Conservation (phyloP, 2,329 filamentous ascomycete genomes). For the Orbilia oligospora region DNA sequence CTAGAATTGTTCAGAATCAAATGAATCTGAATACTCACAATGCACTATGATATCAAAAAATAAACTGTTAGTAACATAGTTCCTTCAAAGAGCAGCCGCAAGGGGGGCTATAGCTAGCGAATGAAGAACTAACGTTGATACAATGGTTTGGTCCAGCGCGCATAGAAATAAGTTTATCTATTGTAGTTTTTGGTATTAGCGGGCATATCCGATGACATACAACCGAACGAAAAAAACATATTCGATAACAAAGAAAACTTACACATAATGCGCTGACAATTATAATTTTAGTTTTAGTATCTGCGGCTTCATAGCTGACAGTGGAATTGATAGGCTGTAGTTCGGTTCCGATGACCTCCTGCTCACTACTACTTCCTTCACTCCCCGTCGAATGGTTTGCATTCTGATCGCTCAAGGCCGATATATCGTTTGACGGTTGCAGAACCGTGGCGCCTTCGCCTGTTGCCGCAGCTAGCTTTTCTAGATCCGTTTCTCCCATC, state of each 20-base stretch:
- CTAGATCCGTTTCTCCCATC: conserved; percentile 27
- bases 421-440: conserved; percentile 20
- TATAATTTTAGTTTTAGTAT: conserved; percentile 61
- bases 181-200: conserved; percentile 4
- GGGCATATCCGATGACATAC: conserved; percentile 7
- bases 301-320: conserved; percentile 50
- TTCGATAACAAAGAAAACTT: conserved; percentile 31
- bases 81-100: background rate
- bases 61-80: conserved; percentile 10
- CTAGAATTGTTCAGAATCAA: background rate
- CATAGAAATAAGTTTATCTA: conserved; percentile 64
- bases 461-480: conserved; percentile 19
- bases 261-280: conserved; percentile 64
- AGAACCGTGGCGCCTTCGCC: conserved; percentile 14
- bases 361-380: conserved; percentile 28
- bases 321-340: conserved; percentile 44
- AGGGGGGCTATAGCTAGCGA: too few relatives aligned
- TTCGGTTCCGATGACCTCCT: conserved; percentile 12
- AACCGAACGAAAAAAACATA: too few relatives aligned
- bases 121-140: conserved; percentile 50
- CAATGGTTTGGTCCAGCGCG: conserved; percentile 64
- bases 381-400: conserved; percentile 14
- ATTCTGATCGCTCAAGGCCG: conserved; percentile 24
- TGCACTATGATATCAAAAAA: conserved; percentile 18
- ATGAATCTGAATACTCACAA: conserved; percentile 40